Evolutionary conservation across 2,329 filamentous ascomycete genomes (phyloP), one percentile per base, ranked within the genome.

Genomic region (Neofusicoccum umdonicola): DNA sequence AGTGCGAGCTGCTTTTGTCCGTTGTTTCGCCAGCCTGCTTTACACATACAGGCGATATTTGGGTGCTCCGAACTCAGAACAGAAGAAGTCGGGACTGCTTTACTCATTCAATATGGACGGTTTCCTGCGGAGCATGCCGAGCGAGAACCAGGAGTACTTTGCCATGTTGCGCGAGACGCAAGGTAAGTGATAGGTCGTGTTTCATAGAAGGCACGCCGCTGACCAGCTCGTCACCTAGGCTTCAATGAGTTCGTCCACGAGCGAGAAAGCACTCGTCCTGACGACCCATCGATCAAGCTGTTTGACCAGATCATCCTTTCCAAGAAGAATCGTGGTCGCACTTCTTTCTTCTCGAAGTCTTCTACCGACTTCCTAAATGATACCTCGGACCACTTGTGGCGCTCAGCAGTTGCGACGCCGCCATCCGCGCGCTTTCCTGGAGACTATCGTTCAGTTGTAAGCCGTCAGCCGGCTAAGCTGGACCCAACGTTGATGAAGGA

Each of bases 401-500:
- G 90, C 65, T 86, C 85, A 9, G 85, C 86, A 17, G 82, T 84
- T 56, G 85, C 86, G 4, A 84, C 81, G 19, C 84, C 85, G 37
- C 84, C 85, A 17, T 83, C 79, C 31, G 79, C 83, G 34, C 81
- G 81, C 58, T 83, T 83, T 66, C 81, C 85, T 19, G 81, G 81
- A 7, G 85, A 88, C 70, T 85, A 84, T 68, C 79, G 80, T 35
- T 73, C 79, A 62, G 73, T 85, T 13, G 78, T 83, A 44, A 82
- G 78, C 81, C 84, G 0, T 85, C 62, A 51, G 22, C 95, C 95
- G 4, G 88, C 91, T 7, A 93, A 91, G 72, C 84, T 99, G 9
- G 95, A 99, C 71, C 85, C 89, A 3, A 86, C 88, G 13, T 82
- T 97, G 52, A 97, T 98, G 92, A 92, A 92, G 75, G 93, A 97